phyloP scores from a whole-genome alignment of 2,329 filamentous ascomycete species.

The Cordyceps pruinosa region DNA sequence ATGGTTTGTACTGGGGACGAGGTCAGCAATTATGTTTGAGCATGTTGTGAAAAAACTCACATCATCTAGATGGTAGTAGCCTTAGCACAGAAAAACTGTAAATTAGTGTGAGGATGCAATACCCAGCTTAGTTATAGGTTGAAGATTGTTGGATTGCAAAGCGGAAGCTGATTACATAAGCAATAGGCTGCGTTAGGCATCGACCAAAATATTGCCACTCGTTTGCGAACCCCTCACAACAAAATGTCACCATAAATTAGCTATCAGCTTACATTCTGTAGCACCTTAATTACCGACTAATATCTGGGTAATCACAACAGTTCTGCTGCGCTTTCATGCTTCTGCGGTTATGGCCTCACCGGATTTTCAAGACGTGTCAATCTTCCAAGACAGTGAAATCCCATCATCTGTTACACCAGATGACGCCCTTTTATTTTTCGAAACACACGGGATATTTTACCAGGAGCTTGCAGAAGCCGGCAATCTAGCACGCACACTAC shows the following conservation, averaged over 20 bases:
- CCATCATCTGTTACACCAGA: not conserved
- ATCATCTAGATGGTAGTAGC: not conserved
- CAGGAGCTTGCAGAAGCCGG: not conserved
- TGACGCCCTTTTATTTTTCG: not conserved
- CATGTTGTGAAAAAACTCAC: not conserved
- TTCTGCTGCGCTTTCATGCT: not conserved
- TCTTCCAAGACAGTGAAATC: not conserved
- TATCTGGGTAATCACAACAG: not conserved
- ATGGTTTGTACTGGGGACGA: not conserved
- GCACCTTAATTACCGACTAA: not conserved
- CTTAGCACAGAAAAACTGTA: not conserved
- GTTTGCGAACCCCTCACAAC: not conserved
- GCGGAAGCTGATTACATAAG: not conserved
- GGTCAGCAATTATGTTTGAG: not conserved
- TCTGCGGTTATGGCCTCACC: not conserved
- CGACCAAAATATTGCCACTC: not conserved
- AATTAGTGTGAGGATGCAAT: not conserved
- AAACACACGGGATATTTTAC: conserved; percentile 2
- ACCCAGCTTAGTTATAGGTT: not conserved
- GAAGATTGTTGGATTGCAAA: not conserved
- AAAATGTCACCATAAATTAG: not conserved
- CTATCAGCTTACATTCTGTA: not conserved
- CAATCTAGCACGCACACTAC: not conserved
- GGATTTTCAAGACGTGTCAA: conserved; percentile 1
- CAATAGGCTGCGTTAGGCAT: not conserved